Base-by-base conservation (phyloP, 257 asterid genomes). In the Buddleja alternifolia region DNA sequence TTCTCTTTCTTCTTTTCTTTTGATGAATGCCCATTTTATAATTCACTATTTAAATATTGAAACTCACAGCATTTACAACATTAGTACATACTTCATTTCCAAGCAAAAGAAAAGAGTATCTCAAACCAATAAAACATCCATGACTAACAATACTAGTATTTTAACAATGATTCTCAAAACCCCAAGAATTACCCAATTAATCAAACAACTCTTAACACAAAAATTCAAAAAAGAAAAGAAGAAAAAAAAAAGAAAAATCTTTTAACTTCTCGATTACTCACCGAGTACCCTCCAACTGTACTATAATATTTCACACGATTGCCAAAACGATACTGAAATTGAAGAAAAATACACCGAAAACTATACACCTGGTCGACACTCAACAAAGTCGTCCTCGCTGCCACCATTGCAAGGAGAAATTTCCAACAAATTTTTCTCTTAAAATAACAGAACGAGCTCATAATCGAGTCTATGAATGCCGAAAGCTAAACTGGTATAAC, bases 401-500 rank as follows among this genome's bases (percentile, higher is more conserved):
- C 63, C 66, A 53, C 65, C 47, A 19, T 3, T 56, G 36, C 24
- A 2, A 67, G 48, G 71, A 37, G 61, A 53, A n/a, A 50, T 68
- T 67, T 68, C 25, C 25, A 32, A 23, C 24, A 34, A 34, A 20
- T 64, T 42, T 51, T 29, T 39, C 53, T 53, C 69, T 56, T 48
- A 8, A 39, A 20, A 61, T 16, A 61, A 20, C 32, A 65, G 20
- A 69, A 42, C 67, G 36, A 29, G 23, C 39, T 25, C n/a, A 24
- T 23, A 8, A 45, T 53, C 10, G 16, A 36, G 25, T n/a, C 47
- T 48, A 32, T 25, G 59, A 58, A 53, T 34, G 24, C 19, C 37
- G 24, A 60, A 60, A 39, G 34, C 79, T 83, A 86, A 45, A 86
- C 92, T 34, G 92, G 92, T 75, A 86, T 83, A 41, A 83, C 89